These are phyloP conservation scores for Trapa bicornis DNA, from an alignment of 345 rosid genomes.

Conservation along the genomic window DNA sequence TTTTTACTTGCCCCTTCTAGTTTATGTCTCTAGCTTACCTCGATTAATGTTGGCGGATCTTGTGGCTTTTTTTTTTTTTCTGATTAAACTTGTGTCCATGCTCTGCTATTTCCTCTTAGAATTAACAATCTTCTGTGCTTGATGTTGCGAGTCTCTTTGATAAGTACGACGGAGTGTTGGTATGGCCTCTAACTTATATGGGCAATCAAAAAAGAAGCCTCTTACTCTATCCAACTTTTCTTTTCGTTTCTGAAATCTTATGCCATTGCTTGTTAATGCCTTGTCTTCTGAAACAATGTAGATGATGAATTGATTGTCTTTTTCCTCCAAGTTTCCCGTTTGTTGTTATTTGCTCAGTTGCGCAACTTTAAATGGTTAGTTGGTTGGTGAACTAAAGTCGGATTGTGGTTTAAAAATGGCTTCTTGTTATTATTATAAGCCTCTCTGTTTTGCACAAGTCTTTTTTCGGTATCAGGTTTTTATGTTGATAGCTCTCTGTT, in stretches of 20 bases:
- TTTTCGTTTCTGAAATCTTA: too few species aligned
- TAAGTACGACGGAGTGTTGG: background rate
- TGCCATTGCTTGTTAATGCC: background rate
- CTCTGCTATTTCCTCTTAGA: background rate
- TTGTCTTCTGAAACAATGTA: background rate
- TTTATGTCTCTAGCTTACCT: background rate
- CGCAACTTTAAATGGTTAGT: background rate
- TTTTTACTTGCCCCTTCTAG: background rate
- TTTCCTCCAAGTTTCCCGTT: background rate
- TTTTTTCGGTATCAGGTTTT: slow-evolving; percentile 6
- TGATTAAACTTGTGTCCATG: background rate
- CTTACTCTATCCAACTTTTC: too few species aligned
- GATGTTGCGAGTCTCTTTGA: background rate
- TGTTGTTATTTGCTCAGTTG: background rate
- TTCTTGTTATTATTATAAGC: background rate
- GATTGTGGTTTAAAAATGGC: slow-evolving; percentile 10
- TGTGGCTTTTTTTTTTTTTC: background rate
- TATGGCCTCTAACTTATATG: background rate
- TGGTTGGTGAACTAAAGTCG: background rate
- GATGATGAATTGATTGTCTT: background rate
- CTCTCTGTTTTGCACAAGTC: background rate
- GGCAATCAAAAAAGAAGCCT: background rate
- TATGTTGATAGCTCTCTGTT: background rate
- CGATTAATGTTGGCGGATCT: slow-evolving; percentile 4
- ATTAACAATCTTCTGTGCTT: background rate